Evolutionary conservation across 1,139 yeast species (phyloP), one percentile per base, ranked within the genome.

Genomic region (Kodamaea arcana): DNA sequence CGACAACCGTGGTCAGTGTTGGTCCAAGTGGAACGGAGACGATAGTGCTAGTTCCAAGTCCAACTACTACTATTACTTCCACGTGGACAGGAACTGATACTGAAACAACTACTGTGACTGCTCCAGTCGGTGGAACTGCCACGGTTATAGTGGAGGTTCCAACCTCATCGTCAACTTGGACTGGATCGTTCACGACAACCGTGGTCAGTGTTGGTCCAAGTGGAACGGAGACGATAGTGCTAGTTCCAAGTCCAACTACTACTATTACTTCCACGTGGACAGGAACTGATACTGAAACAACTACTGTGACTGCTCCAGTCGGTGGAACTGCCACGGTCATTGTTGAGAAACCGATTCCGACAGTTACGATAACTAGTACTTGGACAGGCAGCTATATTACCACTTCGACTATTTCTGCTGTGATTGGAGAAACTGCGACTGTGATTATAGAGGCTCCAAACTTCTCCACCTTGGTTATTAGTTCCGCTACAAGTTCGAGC

Each of bases 101-200:
- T n/a, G n/a, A n/a, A n/a, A n/a, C n/a, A n/a, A n/a, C n/a, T n/a
- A n/a, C n/a, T n/a, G n/a, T n/a, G n/a, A n/a, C n/a, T n/a, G n/a
- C n/a, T n/a, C n/a, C n/a, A 4, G 25, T 35, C 4, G 45, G 42
- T 14, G 44, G 30, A 0, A 34, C 40, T 11, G 42, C 35, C 7
- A 37, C 48, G 3, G 36, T 42, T 3, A 33, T 41, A 1, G 44
- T 56, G 14, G 54, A 46, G 11, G 45, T 48, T 15, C 51, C 60
- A 8, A n/a, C n/a, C n/a, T n/a, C n/a, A n/a, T n/a, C 40, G 1
- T 15, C 39, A 1, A 43, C 51, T 9, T 35, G 46, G 32, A 37
- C 45, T 10, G 36, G 35, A 7, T 18, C 34, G 1, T 38, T 23
- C 5, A 31, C 38, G 11, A 27, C 39, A 15, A 41, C 46, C 3